phyloP scores from a whole-genome alignment of 306 rosid species.

The Rosa persica region DNA sequence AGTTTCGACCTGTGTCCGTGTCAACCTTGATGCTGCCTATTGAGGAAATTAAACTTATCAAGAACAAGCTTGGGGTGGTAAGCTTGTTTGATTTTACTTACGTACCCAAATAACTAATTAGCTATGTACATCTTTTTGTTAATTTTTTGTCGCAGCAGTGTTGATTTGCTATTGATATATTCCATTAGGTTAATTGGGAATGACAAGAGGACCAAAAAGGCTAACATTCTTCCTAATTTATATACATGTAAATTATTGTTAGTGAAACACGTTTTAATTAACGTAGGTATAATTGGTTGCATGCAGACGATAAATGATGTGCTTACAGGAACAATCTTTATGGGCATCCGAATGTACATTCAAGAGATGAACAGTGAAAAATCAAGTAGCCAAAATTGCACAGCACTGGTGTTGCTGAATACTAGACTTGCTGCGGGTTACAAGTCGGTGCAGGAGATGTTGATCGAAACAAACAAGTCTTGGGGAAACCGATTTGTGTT shows the following conservation, averaged over 20 bases:
- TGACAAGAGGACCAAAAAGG: background rate
- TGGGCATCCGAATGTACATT: conserved; percentile 54
- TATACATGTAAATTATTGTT: background rate
- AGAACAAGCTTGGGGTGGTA: conserved; percentile 11
- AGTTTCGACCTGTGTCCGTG: background rate
- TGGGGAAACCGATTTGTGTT: conserved; percentile 60
- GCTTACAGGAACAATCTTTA: conserved; percentile 41
- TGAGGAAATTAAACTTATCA: conserved; percentile 1
- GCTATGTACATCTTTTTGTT: background rate
- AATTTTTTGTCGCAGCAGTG: no score
- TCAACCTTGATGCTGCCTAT: background rate
- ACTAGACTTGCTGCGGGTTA: conserved; percentile 53
- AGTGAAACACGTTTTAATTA: background rate
- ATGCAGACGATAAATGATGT: conserved; percentile 57
- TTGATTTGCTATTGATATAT: background rate
- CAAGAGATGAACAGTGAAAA: conserved; percentile 29
- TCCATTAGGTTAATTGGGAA: background rate
- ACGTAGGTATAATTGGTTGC: background rate
- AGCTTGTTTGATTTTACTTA: background rate
- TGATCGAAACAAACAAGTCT: conserved; percentile 30
- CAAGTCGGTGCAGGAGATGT: conserved; percentile 42
- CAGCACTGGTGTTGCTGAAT: conserved; percentile 54
- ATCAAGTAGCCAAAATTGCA: conserved; percentile 41
- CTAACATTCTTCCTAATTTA: background rate
- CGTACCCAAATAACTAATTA: no score